Base-by-base conservation (phyloP, 768 basidiomycete genomes). In the Sporobolomyces roseus region DNA sequence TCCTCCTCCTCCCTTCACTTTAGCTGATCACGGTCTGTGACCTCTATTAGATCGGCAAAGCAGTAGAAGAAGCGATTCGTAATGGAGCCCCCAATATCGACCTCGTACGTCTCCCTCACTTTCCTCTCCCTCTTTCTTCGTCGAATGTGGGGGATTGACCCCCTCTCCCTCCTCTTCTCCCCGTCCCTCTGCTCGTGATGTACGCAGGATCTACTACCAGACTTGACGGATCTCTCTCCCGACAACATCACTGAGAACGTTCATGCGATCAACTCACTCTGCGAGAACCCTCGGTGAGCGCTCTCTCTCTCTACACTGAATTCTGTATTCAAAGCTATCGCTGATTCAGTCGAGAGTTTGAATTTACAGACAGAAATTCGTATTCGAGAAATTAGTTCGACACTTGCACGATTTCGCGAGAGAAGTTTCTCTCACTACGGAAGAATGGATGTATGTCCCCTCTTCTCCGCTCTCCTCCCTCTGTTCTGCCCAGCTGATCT, bases 401-500 rank as follows among this genome's bases (percentile, higher is more conserved):
- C 89, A 92, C 76, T 69, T 92, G 12, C 90, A 92, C 75, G 67
- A 78, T 30, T 80, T 81, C 72, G 79, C 79, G 25, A 76, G 80
- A 10, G 79, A 81, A 71, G 78, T 78, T 13, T 63, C 63, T 61
- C 78, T 92, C 59, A 89, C 90, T 23, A 88, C 85, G 1, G 87
- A 91, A 3, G 91, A 93, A 81, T 93, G 91, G 91, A 87, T 76
- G 75, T 70, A 25, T 27, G 75, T 49, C 21, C 17, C 9, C 16
- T 21, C 30, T 5, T 4, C 14, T 1, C 43, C 17, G 45, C 46
- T 30, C 33, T 10, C 27, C n/a, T 5, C 27, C 10, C 17, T 17
- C 43, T 16, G 51, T 56, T 19, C 30, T 14, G 3, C 30, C 30
- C 3, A 14, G 23, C 54, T 38, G 5, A 55, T 33, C 2, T 4